Conservation (phyloP, 768 basidiomycete species). For the Cyathus striatus region DNA sequence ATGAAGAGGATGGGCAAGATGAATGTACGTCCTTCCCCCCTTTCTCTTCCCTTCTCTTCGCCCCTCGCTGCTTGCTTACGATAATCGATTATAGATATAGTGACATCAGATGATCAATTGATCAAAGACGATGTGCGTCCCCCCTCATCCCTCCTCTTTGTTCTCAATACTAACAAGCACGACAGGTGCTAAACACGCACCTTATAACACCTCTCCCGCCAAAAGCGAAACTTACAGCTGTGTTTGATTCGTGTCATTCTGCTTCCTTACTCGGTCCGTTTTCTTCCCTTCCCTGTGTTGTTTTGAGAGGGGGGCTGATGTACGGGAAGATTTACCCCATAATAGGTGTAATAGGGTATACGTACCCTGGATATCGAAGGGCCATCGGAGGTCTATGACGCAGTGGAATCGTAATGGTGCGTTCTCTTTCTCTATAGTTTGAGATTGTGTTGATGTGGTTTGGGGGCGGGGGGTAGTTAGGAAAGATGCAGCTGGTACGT, state of each 20-base stretch:
- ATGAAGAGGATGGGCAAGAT: slow-evolving; percentile 47
- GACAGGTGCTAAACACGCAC: slow-evolving; percentile 27
- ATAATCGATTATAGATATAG: slow-evolving; percentile 23
- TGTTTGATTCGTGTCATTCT: slow-evolving; percentile 37
- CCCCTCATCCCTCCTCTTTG: background rate
- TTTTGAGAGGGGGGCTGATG: background rate
- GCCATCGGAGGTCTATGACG: slow-evolving; percentile 26
- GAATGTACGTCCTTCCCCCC: slow-evolving; percentile 32
- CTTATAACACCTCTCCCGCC: slow-evolving; percentile 32
- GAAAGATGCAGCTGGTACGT: no score
- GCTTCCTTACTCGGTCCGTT: slow-evolving; percentile 31
- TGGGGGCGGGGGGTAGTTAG: no score
- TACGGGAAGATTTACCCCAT: slow-evolving; percentile 36
- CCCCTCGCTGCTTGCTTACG: no score
- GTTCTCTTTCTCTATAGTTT: slow-evolving; percentile 6
- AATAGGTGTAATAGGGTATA: slow-evolving; percentile 39
- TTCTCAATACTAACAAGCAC: background rate
- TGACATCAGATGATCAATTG: slow-evolving; percentile 30
- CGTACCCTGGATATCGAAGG: slow-evolving; percentile 43
- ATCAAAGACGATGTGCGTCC: slow-evolving; percentile 32
- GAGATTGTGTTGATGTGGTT: no score
- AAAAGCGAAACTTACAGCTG: slow-evolving; percentile 18
- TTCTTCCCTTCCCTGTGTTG: background rate
- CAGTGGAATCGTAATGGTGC: slow-evolving; percentile 25
- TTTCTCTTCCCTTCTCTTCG: background rate